Percentiles rank a stretch among this genome's conserved stretches.
phyloP scores from a whole-genome alignment of 208 protist species.

The Novymonas esmeraldas region DNA sequence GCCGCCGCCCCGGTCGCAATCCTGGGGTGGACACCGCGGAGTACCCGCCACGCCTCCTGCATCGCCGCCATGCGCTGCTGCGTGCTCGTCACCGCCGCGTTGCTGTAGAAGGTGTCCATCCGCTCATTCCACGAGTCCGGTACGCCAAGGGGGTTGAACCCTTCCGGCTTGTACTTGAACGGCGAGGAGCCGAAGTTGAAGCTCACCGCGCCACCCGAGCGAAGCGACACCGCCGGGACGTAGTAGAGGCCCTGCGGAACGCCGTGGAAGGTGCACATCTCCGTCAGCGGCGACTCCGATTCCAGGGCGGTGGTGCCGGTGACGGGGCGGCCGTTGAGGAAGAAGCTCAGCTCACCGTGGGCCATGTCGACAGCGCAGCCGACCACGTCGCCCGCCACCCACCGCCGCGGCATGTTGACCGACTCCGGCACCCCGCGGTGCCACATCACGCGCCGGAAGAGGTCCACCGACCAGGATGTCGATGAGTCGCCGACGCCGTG shows the following conservation, averaged over 20 bases:
- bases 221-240: conserved; percentile 84
- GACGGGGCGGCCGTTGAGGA: conserved; percentile 78
- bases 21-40: conserved; percentile 21
- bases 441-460: conserved; percentile 90
- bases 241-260: conserved; percentile 45
- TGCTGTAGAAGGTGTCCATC: conserved; percentile 90
- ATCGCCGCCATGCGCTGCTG: conserved; percentile 50
- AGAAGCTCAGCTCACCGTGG: conserved; percentile 78
- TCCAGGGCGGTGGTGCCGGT: conserved; percentile 28
- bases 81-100: conserved; percentile 51
- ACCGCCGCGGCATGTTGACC: conserved; percentile 69
- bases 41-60: conserved; percentile 58
- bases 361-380: conserved; percentile 88
- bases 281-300: conserved; percentile 29
- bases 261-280: conserved; percentile 46
- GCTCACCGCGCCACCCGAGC: conserved; percentile 74
- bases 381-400: conserved; percentile 86
- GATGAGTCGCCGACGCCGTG: conserved; percentile 84
- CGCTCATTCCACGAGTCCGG: conserved; percentile 92
- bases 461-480: conserved; percentile 86
- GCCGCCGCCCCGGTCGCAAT: conserved; percentile 1
- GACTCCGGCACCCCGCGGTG: conserved; percentile 68
- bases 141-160: conserved; percentile 87
- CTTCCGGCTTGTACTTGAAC: conserved; percentile 89
- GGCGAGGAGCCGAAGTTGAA: conserved; percentile 92